Base-by-base conservation (phyloP, 2,329 filamentous ascomycete genomes). In the Kalmusia sp. region DNA sequence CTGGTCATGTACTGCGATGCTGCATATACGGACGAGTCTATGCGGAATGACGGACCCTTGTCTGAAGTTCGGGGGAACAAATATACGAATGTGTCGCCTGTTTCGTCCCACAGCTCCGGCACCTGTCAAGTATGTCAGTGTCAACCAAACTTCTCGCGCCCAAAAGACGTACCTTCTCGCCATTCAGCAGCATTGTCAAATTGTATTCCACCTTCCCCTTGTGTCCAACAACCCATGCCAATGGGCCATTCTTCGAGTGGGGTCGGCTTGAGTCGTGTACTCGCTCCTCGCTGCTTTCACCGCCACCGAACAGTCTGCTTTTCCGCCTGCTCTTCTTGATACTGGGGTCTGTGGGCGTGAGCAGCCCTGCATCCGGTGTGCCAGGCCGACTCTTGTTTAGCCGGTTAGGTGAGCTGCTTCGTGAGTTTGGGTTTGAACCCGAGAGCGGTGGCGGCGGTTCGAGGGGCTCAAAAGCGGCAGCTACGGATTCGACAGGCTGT, bases 31-130 rank as follows among this genome's bases (percentile, higher is more conserved):
- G 81, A 77, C 3, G 84, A 86, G 63, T 87, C 79, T 50, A 88
- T 74, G 54, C 81, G 83, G 76, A 88, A 87, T 2, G 84, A 87
- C 7, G 86, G 77, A 4, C 83, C 79, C 63, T 80, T 81, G 48
- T 79, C 80, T 17, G 83, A 82, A 14, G 76, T 81, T 35, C 81
- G 77, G 1, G 85, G 84, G 62, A 85, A 87, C 12, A 88, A 76
- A 62, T 87, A 84, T n/a, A 88, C 78, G 55, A 81, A 79, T 12
- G 84, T 87, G 66, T 87, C 84, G n/a, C 82, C 85, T 40, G 79
- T 68, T 3, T 85, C 82, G 59, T 87, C 83, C 86, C 86, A 88
- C 7, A 88, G 69, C 62, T 88, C 86, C 5, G 76, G 67, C 14
- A 85, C 76, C 81, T 84, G 57, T 60, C 19, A 21, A 25, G 33